Conservation (phyloP, 2,329 filamentous ascomycete species). For the Sporothrix luriei region DNA sequence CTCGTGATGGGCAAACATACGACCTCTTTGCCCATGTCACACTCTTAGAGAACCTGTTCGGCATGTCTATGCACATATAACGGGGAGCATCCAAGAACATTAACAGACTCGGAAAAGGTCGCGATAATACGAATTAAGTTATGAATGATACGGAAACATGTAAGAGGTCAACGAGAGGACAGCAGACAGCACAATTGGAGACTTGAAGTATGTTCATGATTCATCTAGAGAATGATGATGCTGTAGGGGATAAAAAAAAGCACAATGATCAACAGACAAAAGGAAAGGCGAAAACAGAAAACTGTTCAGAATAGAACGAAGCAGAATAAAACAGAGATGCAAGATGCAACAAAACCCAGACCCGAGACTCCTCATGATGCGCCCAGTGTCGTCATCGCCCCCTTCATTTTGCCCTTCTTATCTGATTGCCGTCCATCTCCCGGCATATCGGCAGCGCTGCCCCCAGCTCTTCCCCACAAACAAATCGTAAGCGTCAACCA, state of each 20-base stretch:
- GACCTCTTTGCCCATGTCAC: not conserved
- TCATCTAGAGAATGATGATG: not conserved
- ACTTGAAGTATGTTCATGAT: not conserved
- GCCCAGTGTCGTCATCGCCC: slow-evolving; percentile 18
- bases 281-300: not conserved
- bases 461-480: slow-evolving; percentile 8
- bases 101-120: too few relatives aligned
- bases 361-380: slow-evolving; percentile 31
- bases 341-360: slow-evolving; percentile 10
- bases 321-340: not conserved
- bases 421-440: not conserved
- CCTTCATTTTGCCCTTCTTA: not conserved
- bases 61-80: not conserved
- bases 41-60: not conserved
- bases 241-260: not conserved
- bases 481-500: not conserved
- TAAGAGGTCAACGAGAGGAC: not conserved
- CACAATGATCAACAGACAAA: not conserved
- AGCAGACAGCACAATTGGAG: not conserved
- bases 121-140: not conserved
- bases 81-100: too few relatives aligned
- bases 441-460: not conserved
- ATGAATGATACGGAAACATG: not conserved
- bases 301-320: not conserved
- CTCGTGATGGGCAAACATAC: not conserved